Base-by-base conservation (phyloP, 371 early-diverging fungal species). In the Amoeboaphelidium occidentale region DNA sequence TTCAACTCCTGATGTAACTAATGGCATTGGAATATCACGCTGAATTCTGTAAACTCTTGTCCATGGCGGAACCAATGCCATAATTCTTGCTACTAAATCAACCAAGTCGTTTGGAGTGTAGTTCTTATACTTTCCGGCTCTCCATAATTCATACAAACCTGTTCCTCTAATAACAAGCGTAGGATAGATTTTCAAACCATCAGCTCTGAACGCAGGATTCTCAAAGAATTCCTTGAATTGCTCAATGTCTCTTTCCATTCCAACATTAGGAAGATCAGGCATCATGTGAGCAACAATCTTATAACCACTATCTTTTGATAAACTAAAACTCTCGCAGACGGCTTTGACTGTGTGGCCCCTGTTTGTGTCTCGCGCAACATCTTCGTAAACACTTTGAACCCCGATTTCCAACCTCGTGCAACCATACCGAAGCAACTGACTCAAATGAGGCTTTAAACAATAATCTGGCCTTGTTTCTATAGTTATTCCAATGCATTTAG, bases 201-300 rank as follows among this genome's bases (percentile, higher is more conserved):
- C 99, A 4, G 96, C 81, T 46, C 99, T 76, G 69, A 93, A 98
- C 20, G 79, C 83, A 23, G 99, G 99, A 63, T 96, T 98, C 58
- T 96, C 94, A 74, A 99, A 99, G 61, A 86, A 98, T 66, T 99
- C 97, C 48, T 85, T 83, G 65, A 99, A 98, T 58, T 99, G 99
- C 49, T 92, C 97, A 48, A 97, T 69, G 58, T 99, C 99, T 50
- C 99, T 80, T 63, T 96, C 93, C 86, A 91, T 94, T 23, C 97
- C 98, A 3, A 99, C 99, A 62, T 99, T 98, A 0, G 99, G 99
- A 45, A 99, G 71, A 70, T 99, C 98, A 14, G 99, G 99, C 99
- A 99, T 99, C 99, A 99, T 98, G 56, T 99, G 99, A 6, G 98
- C 84, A 10, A 99, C 99, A 2, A 99, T 86, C 66, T 99, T 99